Percentiles rank a stretch among this genome's conserved stretches.
Evolutionary conservation across 768 basidiomycete genomes (phyloP).

Genomic region (Suillus subalutaceus): DNA sequence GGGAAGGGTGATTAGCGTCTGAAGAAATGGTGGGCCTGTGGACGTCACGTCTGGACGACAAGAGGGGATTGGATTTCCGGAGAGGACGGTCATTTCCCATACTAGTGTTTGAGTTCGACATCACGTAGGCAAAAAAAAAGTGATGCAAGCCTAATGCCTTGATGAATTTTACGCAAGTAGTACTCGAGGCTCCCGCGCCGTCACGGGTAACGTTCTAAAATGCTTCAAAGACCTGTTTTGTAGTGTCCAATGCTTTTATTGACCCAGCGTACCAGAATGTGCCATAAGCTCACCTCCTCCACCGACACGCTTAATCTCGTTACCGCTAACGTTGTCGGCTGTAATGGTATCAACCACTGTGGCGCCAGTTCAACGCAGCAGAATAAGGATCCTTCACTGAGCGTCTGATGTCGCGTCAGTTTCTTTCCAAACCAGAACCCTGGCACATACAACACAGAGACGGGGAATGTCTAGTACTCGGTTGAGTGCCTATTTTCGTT

Average conservation of each 20-base stretch:
- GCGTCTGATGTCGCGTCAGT: neutral
- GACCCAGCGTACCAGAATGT: neutral
- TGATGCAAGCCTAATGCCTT: neutral
- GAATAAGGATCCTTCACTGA: neutral
- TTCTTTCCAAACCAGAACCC: no score
- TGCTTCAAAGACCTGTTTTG: neutral
- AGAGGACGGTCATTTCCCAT: constrained; percentile 40
- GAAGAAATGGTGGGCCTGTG: constrained; percentile 30
- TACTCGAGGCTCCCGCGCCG: neutral
- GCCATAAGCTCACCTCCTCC: neutral
- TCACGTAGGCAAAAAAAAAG: constrained; percentile 13
- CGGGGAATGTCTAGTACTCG: neutral
- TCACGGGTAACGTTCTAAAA: neutral
- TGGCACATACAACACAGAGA: neutral
- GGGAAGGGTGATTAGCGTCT: constrained; percentile 19
- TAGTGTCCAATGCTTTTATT: neutral
- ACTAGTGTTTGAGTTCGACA: constrained; percentile 20
- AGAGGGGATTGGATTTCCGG: constrained; percentile 58
- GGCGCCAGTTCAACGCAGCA: constrained; percentile 2
- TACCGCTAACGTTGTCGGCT: constrained; percentile 6
- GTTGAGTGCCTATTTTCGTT: neutral
- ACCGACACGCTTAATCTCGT: neutral
- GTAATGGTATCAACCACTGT: neutral
- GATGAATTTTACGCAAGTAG: constrained; percentile 8
- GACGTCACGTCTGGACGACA: constrained; percentile 57